Base-by-base conservation (phyloP, 2,329 filamentous ascomycete genomes). In the Beauveria asiatica region DNA sequence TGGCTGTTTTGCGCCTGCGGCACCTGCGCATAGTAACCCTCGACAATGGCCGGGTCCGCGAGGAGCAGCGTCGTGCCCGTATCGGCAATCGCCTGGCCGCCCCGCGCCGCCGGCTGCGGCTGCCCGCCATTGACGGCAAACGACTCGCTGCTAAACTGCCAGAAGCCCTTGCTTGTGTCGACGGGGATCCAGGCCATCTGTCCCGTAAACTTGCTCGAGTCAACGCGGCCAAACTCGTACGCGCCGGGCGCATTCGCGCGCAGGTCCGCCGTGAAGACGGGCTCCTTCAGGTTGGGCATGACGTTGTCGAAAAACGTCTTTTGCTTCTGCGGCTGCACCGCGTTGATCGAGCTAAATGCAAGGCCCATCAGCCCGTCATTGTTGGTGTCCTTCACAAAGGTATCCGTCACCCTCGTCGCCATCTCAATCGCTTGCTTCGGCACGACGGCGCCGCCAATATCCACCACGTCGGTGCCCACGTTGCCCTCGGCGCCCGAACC, bases 291-390 rank as follows among this genome's bases (percentile, higher is more conserved):
- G 19, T 75, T 71, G n/a, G 71, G 64, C 71, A 82, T 81, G 65
- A 88, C 75, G 69, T 88, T 90, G 67, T 89, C 86, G 69, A 90
- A 89, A 72, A 90, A 91, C 11, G 87, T 90, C 73, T 85, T 86
- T 65, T 88, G 85, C 63, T 78, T 74, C 17, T 77, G 74, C 1
- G 87, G 86, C 68, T 79, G 69, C 62, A 89, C 81, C 1, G 83
- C 86, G 70, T 89, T 90, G 70, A 88, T 78, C 44, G 72, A 77
- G 60, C 80, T 82, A 69, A 87, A 90, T 9, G 81, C 86, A 27
- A 90, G 80, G 11, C 88, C 87, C 27, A 90, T 76, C 5, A 90
- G 80, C n/a, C 87, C 87, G 69, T 87, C 85, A 64, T 80, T 85
- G 63, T 78, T 74, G n/a, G 77, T 77, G 67, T 88, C 84, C 39